Evolutionary conservation across 2,329 filamentous ascomycete genomes (phyloP), one percentile per base, ranked within the genome.

Genomic region (Dactylellina haptotyla): DNA sequence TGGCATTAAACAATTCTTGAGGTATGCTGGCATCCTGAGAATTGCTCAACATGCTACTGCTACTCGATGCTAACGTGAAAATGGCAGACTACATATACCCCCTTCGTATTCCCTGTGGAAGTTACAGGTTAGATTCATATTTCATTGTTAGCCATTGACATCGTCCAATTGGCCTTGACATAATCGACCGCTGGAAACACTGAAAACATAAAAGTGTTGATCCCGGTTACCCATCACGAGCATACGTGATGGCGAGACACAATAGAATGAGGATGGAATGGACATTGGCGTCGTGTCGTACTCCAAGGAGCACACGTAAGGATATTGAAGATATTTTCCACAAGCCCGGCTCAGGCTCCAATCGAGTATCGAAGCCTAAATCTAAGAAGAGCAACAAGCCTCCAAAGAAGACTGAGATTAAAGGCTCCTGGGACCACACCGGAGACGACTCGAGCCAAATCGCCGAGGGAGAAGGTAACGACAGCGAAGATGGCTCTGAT

Each of bases 401-500:
- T 34, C 34, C 39, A 14, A 66, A 61, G 43, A 75, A 75, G 50
- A 12, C 28, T 57, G 62, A 69, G 41, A 43, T 63, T 28, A 67
- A 67, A 50, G 62, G 58, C 39, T 75, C 64, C 45, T 75, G 70
- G 63, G 62, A 69, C 57, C 56, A 62, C 26, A 63, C 63, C 59
- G 62, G 63, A 39, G 62, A 69, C 63, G 64, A 75, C 57, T 69
- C 62, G 57, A 75, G 70, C 63, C 63, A 75, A 26, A 69, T 67
- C 56, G 62, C 63, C 63, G 63, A 75, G 70, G 62, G 57, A 63
- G 62, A 75, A 69, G 70, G 61, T 73, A 69, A 69, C 70, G 70
- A 75, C 63, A 75, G 62, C 57, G 70, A 75, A 63, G 70, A 69
- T 69, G 64, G 70, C 56, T 75, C 70, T 43, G 70, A 75, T 64